Evolutionary conservation across 805 yeast species (phyloP), one percentile per base, ranked within the genome.

Genomic region (Suhomyces vadensis): DNA sequence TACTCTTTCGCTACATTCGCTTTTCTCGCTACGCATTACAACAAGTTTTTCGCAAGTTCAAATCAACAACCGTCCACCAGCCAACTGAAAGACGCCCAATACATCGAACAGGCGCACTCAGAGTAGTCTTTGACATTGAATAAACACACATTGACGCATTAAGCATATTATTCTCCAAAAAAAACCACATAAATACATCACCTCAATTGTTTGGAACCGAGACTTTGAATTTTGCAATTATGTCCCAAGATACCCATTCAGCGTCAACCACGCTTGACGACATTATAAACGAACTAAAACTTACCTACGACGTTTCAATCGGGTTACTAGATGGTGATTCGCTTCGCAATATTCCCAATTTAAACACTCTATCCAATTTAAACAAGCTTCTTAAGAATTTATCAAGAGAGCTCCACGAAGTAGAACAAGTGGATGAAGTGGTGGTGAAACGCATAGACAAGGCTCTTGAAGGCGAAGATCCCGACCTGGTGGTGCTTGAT

Each of bases 301-400:
- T 85, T 42, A 64, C 77, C 1, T 84, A 79, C 55, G 87, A 83
- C 53, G 67, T 76, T 4, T 77, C 79, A 31, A 67, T 77, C 13
- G 90, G 90, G 1, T 61, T 78, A 41, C 61, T 85, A 19, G 82
- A 75, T 51, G 91, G 91, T 0, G 82, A 79, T 14, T 55, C 73
- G 5, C 68, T 78, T 0, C 64, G 75, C 22, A 63, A 60, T 22
- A 54, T 67, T 1, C 71, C 77, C 5, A 63, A 69, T 16, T 77
- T 68, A 16, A 71, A 71, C 43, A 62, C 72, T 4, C 58, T 81
- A 31, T 58, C 65, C 11, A 78, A 78, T 43, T 56, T 80, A 47
- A 69, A 67, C 53, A 69, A 70, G 55, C 56, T 71, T n/a, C 54
- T 78, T 17, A 63, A 59, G 10, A 71, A 67, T 35, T 56, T 78